Evolutionary conservation across 345 rosid species (phyloP), one percentile per base, ranked within the genome.

Genomic region (Rhodomyrtus tomentosa): DNA sequence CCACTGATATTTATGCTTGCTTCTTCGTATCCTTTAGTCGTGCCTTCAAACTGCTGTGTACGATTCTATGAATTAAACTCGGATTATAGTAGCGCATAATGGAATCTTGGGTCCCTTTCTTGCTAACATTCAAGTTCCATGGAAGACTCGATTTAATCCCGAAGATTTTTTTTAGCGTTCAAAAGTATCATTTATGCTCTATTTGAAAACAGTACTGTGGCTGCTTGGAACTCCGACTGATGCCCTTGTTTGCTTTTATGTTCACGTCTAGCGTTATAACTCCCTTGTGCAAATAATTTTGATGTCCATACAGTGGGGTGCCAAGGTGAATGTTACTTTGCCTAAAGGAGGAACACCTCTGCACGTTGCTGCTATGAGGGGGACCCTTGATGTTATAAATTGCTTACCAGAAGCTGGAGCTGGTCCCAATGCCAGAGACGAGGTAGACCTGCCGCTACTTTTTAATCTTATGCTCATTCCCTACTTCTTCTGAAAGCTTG

Each of bases 261-360:
- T 68, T 1, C 16, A 68, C 40, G 45, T 68, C 38, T 68, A 5
- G 58, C 42, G 45, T 68, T 36, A 21, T 36, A 20, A 2, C 79
- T 68, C 45, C 40, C 79, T 4, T 9, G 25, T 68, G 45, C 79
- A 36, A 12, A 4, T 56, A 56, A 84, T 53, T 85, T 72, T 49
- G 84, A 21, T 36, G 32, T 83, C 53, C 85, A 42, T 87, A 87
- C 90, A 96, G 98, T 95, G 92, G 13, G 98, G 96, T 87, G 98
- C 96, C 55, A 89, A 93, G 62, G 98, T 92, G 59, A 95, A 96
- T 82, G 85, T 93, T 82, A 84, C 84, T 86, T 94, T 2, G 2
- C 45, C 98, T 87, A 95, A 96, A 87, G 98, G 98, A 84, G 95
- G 98, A 83, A 95, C 98, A 79, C 96, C 98, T 13, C 89, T 96